Conservation (phyloP, 169 alveolate genomes). For the Plasmodium cynomolgi region DNA sequence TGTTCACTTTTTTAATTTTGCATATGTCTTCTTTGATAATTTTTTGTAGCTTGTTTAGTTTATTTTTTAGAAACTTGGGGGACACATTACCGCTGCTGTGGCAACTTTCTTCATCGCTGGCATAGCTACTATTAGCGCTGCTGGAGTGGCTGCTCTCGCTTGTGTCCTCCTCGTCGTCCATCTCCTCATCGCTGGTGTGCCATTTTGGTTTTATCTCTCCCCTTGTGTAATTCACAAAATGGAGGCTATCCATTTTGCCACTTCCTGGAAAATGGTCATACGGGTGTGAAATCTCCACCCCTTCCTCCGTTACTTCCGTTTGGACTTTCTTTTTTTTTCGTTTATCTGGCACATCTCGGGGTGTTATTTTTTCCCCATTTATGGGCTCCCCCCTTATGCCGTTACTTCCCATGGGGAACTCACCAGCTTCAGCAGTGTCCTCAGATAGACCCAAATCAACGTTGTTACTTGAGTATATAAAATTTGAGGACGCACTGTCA, state of each 20-base stretch:
- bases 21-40: conserved; percentile 42
- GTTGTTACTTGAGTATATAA: conserved; percentile 1
- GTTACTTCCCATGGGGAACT: neutral
- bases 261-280: neutral
- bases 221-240: neutral
- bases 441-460: neutral
- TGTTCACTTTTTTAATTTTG: conserved; percentile 34
- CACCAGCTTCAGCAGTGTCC: neutral
- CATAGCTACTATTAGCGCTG: neutral
- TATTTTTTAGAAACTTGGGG: conserved; percentile 30
- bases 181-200: neutral
- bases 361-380: neutral
- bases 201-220: neutral
- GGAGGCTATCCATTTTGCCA: neutral
- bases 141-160: neutral
- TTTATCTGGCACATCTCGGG: neutral
- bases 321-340: neutral
- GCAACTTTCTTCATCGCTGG: neutral
- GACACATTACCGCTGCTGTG: neutral
- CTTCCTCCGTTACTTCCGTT: neutral
- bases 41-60: conserved; percentile 40
- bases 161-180: neutral
- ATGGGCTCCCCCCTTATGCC: neutral
- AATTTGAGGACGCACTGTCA: neutral
- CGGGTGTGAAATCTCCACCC: neutral